Conservation (phyloP, 495 filamentous ascomycete species). For the Talaromyces liani region DNA sequence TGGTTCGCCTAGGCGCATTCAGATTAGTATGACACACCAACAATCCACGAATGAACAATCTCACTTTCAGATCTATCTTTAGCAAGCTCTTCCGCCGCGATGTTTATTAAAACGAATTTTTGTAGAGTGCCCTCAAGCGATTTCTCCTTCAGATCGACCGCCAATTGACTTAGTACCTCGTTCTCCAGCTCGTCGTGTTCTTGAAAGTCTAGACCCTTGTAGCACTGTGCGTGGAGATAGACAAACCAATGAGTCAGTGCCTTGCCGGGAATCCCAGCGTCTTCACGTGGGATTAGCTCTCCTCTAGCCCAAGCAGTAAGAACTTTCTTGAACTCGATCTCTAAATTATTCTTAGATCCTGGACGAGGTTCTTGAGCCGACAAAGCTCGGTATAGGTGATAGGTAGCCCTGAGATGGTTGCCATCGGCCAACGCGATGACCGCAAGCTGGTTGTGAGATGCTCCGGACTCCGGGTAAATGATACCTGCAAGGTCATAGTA, state of each 20-base stretch:
- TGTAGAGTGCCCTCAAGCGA: conserved; percentile 59
- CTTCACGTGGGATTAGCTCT: conserved; percentile 46
- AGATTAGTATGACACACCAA: not conserved
- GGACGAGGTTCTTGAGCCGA: conserved; percentile 66
- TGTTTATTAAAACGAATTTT: conserved; percentile 78
- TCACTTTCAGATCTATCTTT: conserved; percentile 53
- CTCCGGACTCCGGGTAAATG: conserved; percentile 70
- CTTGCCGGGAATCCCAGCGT: conserved; percentile 41
- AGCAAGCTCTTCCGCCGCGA: conserved; percentile 72
- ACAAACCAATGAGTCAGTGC: conserved; percentile 75
- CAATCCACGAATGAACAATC: conserved; percentile 9
- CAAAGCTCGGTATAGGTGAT: conserved; percentile 80
- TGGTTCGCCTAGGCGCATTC: conserved; percentile 23
- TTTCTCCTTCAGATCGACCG: conserved; percentile 63
- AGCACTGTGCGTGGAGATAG: conserved; percentile 79
- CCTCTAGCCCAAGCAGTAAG: conserved; percentile 51
- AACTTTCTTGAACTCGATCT: conserved; percentile 72
- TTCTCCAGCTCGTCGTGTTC: conserved; percentile 79
- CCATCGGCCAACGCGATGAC: conserved; percentile 70
- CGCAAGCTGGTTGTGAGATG: conserved; percentile 81
- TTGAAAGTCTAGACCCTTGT: conserved; percentile 59
- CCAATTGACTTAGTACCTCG: conserved; percentile 72
- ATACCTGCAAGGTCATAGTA: conserved; percentile 80
- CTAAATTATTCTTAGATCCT: conserved; percentile 64
- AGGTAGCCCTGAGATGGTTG: conserved; percentile 74